Conservation (phyloP, 129 eudicot genomes). For the Helichrysum umbraculigerum region DNA sequence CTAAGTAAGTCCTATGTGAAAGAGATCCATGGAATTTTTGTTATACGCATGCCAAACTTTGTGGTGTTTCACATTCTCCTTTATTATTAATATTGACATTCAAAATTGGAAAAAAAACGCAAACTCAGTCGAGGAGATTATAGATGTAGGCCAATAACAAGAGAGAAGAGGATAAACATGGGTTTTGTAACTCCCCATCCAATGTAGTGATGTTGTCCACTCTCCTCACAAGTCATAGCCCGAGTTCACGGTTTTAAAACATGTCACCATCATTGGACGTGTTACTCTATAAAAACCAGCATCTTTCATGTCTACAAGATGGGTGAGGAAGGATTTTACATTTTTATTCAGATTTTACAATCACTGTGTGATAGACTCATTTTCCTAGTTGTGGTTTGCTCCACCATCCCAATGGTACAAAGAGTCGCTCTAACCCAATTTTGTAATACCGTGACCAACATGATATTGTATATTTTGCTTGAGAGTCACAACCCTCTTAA, state of each 20-base stretch:
- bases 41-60: neutral
- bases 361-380: neutral
- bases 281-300: neutral
- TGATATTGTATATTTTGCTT: no score
- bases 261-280: neutral
- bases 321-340: neutral
- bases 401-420: no score
- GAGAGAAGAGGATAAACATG: constrained; percentile 10
- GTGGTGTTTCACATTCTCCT: neutral
- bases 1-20: constrained; percentile 6
- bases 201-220: neutral
- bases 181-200: neutral
- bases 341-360: no score
- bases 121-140: neutral
- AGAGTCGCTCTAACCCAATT: neutral
- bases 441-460: no score
- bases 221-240: neutral
- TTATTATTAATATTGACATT: neutral
- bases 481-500: no score
- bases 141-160: neutral
- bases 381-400: neutral
- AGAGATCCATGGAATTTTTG: neutral
- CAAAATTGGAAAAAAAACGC: neutral
- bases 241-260: no score
- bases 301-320: no score